Conservation (phyloP, 345 rosid genomes). For the Syzygium jambos region DNA sequence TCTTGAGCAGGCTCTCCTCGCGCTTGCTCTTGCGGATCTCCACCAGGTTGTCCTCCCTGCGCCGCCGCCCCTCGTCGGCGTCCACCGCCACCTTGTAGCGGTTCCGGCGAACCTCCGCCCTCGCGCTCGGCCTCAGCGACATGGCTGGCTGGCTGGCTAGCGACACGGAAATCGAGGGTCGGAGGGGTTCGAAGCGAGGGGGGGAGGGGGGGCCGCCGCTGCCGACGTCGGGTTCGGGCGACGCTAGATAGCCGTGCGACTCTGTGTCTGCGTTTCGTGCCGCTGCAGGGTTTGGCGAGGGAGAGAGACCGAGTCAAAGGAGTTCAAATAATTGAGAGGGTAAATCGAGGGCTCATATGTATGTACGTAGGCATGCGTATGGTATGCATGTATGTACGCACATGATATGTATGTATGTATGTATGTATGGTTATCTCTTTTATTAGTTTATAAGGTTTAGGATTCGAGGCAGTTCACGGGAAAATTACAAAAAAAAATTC, state of each 20-base stretch:
- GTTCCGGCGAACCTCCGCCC: slow-evolving; percentile 71
- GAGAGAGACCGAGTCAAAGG: not conserved
- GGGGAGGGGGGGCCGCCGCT: not conserved
- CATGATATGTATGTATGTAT: not conserved
- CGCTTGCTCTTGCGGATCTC: slow-evolving; percentile 93
- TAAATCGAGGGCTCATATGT: not conserved
- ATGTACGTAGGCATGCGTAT: not conserved
- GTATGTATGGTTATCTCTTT: not conserved
- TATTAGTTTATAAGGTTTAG: not conserved
- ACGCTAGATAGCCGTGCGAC: not conserved
- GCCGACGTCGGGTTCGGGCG: not conserved
- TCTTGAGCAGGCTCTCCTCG: slow-evolving; percentile 88
- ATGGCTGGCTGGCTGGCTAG: slow-evolving; percentile 6
- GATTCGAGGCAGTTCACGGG: not conserved
- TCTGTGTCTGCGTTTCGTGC: not conserved
- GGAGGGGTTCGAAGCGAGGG: not conserved
- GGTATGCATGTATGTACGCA: not conserved
- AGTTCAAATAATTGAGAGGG: not conserved
- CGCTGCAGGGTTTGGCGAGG: not conserved
- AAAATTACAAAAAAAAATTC: too few species aligned
- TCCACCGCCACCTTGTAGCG: slow-evolving; percentile 82
- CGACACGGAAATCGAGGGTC: not conserved
- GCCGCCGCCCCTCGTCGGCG: slow-evolving; percentile 81
- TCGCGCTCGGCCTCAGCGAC: slow-evolving; percentile 74
- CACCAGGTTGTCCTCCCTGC: slow-evolving; percentile 93